Percentiles rank a stretch among this genome's conserved stretches.
Evolutionary conservation across 768 basidiomycete genomes (phyloP).

Genomic region (Tubosaeta sp.): DNA sequence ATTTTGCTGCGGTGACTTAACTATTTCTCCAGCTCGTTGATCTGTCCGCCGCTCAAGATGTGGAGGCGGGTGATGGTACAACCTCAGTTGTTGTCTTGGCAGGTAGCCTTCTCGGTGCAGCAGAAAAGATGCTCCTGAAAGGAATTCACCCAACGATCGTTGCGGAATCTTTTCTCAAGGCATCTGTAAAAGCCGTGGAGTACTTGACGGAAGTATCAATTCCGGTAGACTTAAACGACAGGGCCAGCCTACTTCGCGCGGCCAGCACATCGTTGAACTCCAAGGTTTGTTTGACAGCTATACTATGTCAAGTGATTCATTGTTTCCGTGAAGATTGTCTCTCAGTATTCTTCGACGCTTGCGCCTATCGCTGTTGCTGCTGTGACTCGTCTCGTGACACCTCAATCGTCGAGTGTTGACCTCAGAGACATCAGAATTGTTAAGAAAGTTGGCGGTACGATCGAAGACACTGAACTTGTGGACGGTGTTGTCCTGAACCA

Average conservation of each 20-base stretch:
- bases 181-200: slow-evolving; percentile 90
- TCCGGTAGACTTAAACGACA: slow-evolving; percentile 88
- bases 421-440: slow-evolving; percentile 94
- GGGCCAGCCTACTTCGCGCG: slow-evolving; percentile 78
- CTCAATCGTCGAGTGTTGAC: slow-evolving; percentile 92
- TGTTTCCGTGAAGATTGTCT: slow-evolving; percentile 71
- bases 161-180: slow-evolving; percentile 91
- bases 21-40: slow-evolving; percentile 76
- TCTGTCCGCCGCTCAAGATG: slow-evolving; percentile 94
- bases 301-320: slow-evolving; percentile 6
- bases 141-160: slow-evolving; percentile 98
- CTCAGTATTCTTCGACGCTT: slow-evolving; percentile 96
- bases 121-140: slow-evolving; percentile 94
- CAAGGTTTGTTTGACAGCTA: slow-evolving; percentile 51
- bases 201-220: slow-evolving; percentile 89
- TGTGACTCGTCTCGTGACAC: slow-evolving; percentile 85
- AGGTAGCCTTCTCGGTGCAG: slow-evolving; percentile 87
- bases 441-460: slow-evolving; percentile 98
- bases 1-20: not conserved
- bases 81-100: slow-evolving; percentile 97
- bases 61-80: slow-evolving; percentile 98
- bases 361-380: slow-evolving; percentile 99
- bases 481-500: slow-evolving; percentile 98
- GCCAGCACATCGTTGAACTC: slow-evolving; percentile 96
- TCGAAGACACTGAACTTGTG: slow-evolving; percentile 96